phyloP scores from a whole-genome alignment of 352 stramenopile genomes.

The Albugo laibachii region DNA sequence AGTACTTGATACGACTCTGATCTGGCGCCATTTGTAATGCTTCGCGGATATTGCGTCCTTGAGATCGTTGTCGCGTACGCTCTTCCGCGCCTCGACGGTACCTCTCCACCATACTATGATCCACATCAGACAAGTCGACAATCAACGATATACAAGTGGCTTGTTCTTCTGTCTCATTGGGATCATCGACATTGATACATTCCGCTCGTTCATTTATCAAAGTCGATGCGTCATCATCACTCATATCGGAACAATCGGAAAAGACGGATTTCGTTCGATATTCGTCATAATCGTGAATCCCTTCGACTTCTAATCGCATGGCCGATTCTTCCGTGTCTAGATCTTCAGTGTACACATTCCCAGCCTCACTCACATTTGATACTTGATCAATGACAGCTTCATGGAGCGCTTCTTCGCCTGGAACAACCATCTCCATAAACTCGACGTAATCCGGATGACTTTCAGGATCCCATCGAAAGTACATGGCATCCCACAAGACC shows the following conservation, averaged over 20 bases:
- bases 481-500: slow-evolving; percentile 72
- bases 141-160: background rate
- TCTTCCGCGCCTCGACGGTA: slow-evolving; percentile 45
- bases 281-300: slow-evolving; percentile 67
- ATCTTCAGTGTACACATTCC: slow-evolving; percentile 16
- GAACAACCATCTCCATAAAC: slow-evolving; percentile 44
- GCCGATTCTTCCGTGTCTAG: slow-evolving; percentile 43
- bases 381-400: slow-evolving; percentile 4
- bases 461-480: slow-evolving; percentile 71
- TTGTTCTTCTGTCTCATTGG: background rate
- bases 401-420: slow-evolving; percentile 14
- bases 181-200: background rate
- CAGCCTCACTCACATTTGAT: background rate
- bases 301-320: slow-evolving; percentile 51
- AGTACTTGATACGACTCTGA: slow-evolving; percentile 72
- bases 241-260: slow-evolving; percentile 69
- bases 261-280: slow-evolving; percentile 31
- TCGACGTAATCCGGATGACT: slow-evolving; percentile 69
- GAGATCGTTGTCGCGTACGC: slow-evolving; percentile 51
- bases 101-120: slow-evolving; percentile 25
- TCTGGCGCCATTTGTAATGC: slow-evolving; percentile 50
- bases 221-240: slow-evolving; percentile 38
- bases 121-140: slow-evolving; percentile 8
- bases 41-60: slow-evolving; percentile 60
- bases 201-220: background rate